phyloP scores from a whole-genome alignment of 225 moss, liverwort and hornwort species.

The Pleurozium schreberi region DNA sequence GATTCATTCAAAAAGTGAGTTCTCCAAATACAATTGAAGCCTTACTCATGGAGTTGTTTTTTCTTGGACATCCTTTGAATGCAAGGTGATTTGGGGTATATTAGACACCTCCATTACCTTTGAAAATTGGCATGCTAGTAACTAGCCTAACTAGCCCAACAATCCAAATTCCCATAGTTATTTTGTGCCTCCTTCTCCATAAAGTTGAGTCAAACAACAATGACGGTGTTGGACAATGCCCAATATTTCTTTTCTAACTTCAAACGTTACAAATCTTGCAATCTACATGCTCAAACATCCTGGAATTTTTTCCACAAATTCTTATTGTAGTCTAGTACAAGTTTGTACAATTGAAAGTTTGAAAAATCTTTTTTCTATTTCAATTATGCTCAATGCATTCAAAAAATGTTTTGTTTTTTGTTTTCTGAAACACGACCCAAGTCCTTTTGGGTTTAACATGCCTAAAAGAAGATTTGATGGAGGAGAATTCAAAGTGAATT shows the following conservation, averaged over 20 bases:
- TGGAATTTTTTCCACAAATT: no score
- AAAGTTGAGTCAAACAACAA: not conserved
- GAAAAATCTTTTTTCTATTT: not conserved
- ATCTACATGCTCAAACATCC: fast-evolving
- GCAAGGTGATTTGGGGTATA: not conserved
- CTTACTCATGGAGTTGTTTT: not conserved
- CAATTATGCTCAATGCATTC: not conserved
- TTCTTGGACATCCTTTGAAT: fast-evolving
- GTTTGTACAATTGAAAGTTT: fast-evolving
- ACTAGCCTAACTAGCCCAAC: not conserved
- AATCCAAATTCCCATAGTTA: not conserved
- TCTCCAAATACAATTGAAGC: not conserved
- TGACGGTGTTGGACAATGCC: fast-evolving
- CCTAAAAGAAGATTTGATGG: not conserved
- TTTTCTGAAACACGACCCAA: not conserved
- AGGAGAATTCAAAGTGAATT: not conserved
- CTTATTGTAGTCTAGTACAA: fast-evolving
- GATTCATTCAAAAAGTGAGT: not conserved
- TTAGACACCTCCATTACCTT: not conserved
- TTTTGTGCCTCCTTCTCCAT: not conserved
- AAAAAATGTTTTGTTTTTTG: not conserved
- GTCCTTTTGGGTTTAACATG: not conserved
- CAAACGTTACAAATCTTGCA: not conserved
- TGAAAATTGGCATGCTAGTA: not conserved
- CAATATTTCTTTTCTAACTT: not conserved